Conservation (phyloP, 305 asterid species). For the Stenogyne calaminthoides region DNA sequence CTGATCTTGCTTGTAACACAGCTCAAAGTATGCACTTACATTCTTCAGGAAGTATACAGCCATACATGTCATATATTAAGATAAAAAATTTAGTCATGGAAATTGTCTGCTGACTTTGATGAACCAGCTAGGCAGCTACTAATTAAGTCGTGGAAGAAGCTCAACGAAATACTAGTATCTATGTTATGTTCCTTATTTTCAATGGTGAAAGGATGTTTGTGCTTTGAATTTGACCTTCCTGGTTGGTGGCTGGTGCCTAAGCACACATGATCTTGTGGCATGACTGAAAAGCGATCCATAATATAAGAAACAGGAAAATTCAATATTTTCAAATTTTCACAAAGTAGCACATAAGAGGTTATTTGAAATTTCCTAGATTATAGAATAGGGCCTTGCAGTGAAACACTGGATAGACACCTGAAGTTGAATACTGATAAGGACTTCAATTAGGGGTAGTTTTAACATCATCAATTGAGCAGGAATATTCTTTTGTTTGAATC, state of each 20-base stretch:
- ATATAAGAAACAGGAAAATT: neutral
- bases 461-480: neutral
- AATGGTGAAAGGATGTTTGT: neutral
- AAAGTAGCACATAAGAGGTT: neutral
- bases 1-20: neutral
- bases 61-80: neutral
- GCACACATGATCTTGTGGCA: neutral
- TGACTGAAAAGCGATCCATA: neutral
- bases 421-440: neutral
- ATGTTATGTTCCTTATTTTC: neutral
- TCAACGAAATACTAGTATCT: neutral
- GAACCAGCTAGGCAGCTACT: no score
- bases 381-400: neutral
- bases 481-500: neutral
- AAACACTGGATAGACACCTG: neutral
- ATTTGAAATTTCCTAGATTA: neutral
- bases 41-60: conserved; percentile 8
- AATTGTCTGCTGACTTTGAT: neutral
- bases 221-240: neutral
- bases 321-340: neutral
- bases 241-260: neutral
- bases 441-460: neutral
- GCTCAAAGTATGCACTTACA: neutral
- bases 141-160: neutral
- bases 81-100: neutral